These are phyloP conservation scores for Tulasnella sp. DNA, from an alignment of 768 basidiomycete species.

Conservation along the genomic window DNA sequence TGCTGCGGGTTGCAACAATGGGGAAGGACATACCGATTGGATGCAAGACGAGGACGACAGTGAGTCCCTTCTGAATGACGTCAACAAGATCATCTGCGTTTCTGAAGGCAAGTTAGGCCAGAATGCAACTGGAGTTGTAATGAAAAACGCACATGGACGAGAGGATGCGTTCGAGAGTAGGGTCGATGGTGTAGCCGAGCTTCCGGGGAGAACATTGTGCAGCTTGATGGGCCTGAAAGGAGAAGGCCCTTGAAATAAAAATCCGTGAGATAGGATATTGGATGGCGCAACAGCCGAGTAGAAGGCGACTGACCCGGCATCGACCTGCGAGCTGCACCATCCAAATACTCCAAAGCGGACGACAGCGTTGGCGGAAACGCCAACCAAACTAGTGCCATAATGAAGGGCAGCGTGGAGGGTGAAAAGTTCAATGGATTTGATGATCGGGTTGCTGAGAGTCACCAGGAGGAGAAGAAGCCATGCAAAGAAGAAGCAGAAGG, in stretches of 20 bases:
- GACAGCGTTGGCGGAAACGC: slow-evolving; percentile 28
- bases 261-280: slow-evolving; percentile 5
- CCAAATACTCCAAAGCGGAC: slow-evolving; percentile 53
- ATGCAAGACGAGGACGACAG: slow-evolving; percentile 41
- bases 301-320: slow-evolving; percentile 31
- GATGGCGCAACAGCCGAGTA: slow-evolving; percentile 3
- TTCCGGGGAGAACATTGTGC: slow-evolving; percentile 36
- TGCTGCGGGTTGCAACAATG: neutral
- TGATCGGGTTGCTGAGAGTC: slow-evolving; percentile 49
- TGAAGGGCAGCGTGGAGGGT: slow-evolving; percentile 31
- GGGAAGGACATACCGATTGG: slow-evolving; percentile 34
- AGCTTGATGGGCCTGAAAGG: slow-evolving; percentile 20
- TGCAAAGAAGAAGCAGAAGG: slow-evolving; percentile 38
- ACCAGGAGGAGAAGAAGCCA: slow-evolving; percentile 52
- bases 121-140: slow-evolving; percentile 17
- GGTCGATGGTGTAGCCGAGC: slow-evolving; percentile 47
- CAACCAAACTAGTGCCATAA: slow-evolving; percentile 19
- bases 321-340: slow-evolving; percentile 40
- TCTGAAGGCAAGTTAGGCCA: slow-evolving; percentile 22
- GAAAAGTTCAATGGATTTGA: slow-evolving; percentile 44
- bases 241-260: slow-evolving; percentile 9
- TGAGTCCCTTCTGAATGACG: slow-evolving; percentile 35
- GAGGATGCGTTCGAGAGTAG: slow-evolving; percentile 32
- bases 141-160: slow-evolving; percentile 28
- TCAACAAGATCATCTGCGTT: slow-evolving; percentile 30